Evolutionary conservation across 108 stramenopile genomes (phyloP).

Genomic region (Seminavis robusta): DNA sequence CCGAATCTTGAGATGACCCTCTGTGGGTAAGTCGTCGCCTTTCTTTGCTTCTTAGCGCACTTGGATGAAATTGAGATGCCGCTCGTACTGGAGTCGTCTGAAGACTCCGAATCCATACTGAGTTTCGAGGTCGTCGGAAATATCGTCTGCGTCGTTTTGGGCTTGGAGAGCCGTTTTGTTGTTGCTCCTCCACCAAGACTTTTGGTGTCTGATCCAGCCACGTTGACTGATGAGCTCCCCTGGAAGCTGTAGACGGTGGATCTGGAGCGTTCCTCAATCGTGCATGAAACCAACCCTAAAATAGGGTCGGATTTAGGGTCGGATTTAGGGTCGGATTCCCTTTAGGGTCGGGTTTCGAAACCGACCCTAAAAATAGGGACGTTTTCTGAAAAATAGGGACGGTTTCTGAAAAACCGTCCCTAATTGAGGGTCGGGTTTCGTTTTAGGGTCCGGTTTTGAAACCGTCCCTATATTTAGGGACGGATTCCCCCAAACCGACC

Average conservation of each 20-base stretch:
- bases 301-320: too few species aligned
- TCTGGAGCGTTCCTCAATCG: too few species aligned
- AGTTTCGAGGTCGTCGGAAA: not conserved
- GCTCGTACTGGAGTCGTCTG: slow-evolving; percentile 1
- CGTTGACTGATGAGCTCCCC: slow-evolving; percentile 2
- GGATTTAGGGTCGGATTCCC: too few species aligned
- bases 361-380: too few species aligned
- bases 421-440: too few species aligned
- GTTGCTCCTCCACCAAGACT: not conserved
- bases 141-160: not conserved
- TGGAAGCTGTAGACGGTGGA: slow-evolving; percentile 4
- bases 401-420: too few species aligned
- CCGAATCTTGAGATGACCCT: slow-evolving; percentile 4
- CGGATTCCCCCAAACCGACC: too few species aligned
- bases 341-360: too few species aligned
- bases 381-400: too few species aligned
- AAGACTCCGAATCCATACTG: slow-evolving; percentile 7
- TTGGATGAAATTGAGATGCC: slow-evolving; percentile 6
- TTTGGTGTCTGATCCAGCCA: slow-evolving; percentile 2
- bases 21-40: not conserved
- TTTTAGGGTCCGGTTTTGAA: too few species aligned
- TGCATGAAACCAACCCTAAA: too few species aligned
- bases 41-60: not conserved
- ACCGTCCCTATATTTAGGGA: too few species aligned
- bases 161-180: not conserved